Evolutionary conservation across 2,329 filamentous ascomycete species (phyloP).

Genomic region (Penicillium frequentans): DNA sequence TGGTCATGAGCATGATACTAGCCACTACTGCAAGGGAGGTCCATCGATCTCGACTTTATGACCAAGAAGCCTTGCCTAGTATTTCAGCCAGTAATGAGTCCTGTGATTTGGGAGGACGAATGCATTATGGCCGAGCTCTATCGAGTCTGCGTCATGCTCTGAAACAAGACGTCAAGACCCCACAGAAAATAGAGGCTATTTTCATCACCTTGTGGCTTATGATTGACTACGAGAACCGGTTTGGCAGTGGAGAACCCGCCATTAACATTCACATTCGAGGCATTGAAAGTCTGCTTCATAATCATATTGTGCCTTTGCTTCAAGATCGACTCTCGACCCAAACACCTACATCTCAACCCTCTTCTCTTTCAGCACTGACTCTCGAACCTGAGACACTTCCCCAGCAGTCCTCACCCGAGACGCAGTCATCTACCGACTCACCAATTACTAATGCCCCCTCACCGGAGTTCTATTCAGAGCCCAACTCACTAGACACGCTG

Average conservation of each 20-base stretch:
- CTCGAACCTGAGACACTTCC: not conserved
- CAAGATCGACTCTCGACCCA: constrained; percentile 1
- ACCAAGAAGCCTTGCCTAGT: constrained; percentile 7
- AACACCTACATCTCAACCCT: not conserved
- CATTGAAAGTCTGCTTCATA: constrained; percentile 22
- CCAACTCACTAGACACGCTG: constrained; percentile 9
- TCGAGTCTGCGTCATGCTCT: constrained; percentile 24
- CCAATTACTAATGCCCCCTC: not conserved
- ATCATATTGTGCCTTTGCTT: constrained; percentile 26
- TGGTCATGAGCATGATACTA: constrained; percentile 32
- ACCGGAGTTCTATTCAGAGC: not conserved
- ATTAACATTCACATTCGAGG: constrained; percentile 28
- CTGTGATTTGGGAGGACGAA: constrained; percentile 19
- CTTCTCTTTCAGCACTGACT: not conserved
- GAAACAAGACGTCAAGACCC: constrained; percentile 23
- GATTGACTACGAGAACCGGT: constrained; percentile 30
- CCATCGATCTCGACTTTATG: constrained; percentile 20
- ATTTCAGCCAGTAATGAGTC: constrained; percentile 5
- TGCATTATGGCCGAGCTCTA: constrained; percentile 27
- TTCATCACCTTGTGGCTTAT: constrained; percentile 30
- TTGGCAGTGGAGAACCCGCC: constrained; percentile 23
- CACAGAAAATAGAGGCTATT: constrained; percentile 25
- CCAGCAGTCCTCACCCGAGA: not conserved
- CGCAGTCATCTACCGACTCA: not conserved
- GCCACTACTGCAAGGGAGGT: constrained; percentile 26